Percentiles rank a stretch among this genome's conserved stretches.
Conservation (phyloP, 2,329 filamentous ascomycete genomes). For the Coniochaeta sp. region DNA sequence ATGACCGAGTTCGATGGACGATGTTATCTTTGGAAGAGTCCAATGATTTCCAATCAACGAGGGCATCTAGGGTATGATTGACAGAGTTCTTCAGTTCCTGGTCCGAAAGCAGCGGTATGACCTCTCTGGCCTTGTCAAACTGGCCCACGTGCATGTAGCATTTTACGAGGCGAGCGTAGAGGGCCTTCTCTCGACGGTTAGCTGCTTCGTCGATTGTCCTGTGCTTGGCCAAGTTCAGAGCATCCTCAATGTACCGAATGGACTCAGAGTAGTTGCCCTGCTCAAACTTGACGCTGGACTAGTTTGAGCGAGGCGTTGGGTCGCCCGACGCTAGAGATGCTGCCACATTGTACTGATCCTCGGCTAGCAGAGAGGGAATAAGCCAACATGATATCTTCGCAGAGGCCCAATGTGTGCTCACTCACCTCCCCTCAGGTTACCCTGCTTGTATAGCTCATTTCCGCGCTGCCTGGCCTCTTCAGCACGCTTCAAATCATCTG, state of each 20-base stretch:
- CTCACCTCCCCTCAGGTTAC: constrained; percentile 6
- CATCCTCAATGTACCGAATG: constrained; percentile 6
- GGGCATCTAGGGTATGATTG: neutral
- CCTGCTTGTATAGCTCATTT: constrained; percentile 10
- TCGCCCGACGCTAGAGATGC: constrained; percentile 8
- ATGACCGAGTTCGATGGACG: constrained; percentile 3
- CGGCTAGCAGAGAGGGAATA: constrained; percentile 1
- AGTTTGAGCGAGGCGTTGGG: constrained; percentile 11
- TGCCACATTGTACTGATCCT: constrained; percentile 8
- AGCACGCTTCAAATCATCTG: neutral
- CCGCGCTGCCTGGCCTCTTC: constrained; percentile 5
- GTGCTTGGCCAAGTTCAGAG: constrained; percentile 6
- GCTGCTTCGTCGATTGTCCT: neutral
- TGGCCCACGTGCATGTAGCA: constrained; percentile 9
- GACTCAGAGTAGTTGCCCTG: constrained; percentile 11
- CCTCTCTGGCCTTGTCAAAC: constrained; percentile 6
- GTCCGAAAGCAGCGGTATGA: constrained; percentile 3
- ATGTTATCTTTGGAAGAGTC: neutral
- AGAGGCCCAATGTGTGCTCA: neutral
- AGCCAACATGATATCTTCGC: neutral
- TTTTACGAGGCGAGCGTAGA: constrained; percentile 12
- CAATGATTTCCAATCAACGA: neutral
- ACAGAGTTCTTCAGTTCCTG: neutral
- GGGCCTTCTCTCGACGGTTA: constrained; percentile 5
- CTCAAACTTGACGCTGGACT: constrained; percentile 14